phyloP scores from a whole-genome alignment of 768 basidiomycete species.

The Mycena amicta region DNA sequence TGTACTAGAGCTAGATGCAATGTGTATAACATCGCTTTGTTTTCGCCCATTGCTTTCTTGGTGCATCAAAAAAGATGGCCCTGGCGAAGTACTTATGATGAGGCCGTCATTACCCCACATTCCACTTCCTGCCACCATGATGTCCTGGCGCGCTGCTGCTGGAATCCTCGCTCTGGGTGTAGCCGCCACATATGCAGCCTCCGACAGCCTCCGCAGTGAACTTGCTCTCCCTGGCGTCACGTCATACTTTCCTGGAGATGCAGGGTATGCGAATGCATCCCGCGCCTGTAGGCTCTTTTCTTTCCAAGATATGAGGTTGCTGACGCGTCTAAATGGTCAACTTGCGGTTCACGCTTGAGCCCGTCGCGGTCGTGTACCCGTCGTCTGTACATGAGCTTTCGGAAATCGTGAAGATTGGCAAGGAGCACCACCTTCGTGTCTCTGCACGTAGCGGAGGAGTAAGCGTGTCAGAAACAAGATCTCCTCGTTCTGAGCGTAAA shows the following conservation, averaged over 20 bases:
- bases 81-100: too few relatives aligned
- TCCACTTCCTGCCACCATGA: too few relatives aligned
- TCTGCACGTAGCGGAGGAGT: slow-evolving; percentile 29
- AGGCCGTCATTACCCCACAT: too few relatives aligned
- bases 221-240: slow-evolving; percentile 18
- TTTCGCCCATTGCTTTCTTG: background rate
- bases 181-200: background rate
- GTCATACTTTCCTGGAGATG: slow-evolving; percentile 24
- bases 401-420: slow-evolving; percentile 23
- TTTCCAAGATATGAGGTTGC: background rate
- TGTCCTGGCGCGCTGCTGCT: background rate
- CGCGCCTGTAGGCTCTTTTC: slow-evolving; percentile 23
- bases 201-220: slow-evolving; percentile 8
- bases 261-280: slow-evolving; percentile 26
- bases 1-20: background rate
- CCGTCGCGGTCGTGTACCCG: slow-evolving; percentile 27
- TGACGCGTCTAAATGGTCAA: slow-evolving; percentile 18
- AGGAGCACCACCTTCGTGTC: slow-evolving; percentile 21
- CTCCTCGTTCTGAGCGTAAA: background rate
- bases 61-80: too few relatives aligned
- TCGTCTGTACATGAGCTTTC: slow-evolving; percentile 22
- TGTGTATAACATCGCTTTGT: too few relatives aligned
- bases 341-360: slow-evolving; percentile 24
- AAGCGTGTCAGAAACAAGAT: too few relatives aligned
- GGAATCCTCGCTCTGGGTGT: background rate